A percentile compares a stretch with the other conserved stretches of the same genome.
These are phyloP conservation scores for Tetragonia tetragonoides DNA, from an alignment of 148 eudicot genomes.

Conservation along the genomic window DNA sequence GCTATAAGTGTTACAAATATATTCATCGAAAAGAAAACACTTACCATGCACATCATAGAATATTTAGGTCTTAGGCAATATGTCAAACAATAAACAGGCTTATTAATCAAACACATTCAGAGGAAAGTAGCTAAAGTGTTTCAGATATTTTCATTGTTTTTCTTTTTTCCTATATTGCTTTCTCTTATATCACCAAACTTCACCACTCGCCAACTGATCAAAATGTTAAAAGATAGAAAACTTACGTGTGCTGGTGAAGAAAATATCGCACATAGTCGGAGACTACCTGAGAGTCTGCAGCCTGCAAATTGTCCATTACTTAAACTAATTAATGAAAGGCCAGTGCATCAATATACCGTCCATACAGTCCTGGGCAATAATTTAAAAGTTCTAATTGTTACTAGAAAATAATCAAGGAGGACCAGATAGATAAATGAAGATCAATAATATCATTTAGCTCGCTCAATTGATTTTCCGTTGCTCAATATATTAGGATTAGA, in stretches of 20 bases:
- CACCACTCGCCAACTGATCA: neutral
- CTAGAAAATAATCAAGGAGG: neutral
- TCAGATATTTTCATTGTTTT: too few relatives aligned
- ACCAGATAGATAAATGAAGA: neutral
- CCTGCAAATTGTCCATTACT: conserved; percentile 46
- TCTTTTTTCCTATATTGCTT: too few relatives aligned
- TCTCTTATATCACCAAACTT: neutral
- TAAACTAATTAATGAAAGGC: neutral
- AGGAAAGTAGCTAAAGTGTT: too few relatives aligned
- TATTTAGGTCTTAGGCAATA: too few relatives aligned
- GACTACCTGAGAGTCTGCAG: conserved; percentile 92
- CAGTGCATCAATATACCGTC: neutral
- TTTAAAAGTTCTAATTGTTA: neutral
- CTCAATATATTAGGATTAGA: neutral
- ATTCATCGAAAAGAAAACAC: neutral
- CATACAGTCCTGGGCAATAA: neutral
- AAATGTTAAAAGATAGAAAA: conserved; percentile 13
- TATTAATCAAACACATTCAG: too few relatives aligned
- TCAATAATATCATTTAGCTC: neutral
- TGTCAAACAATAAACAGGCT: too few relatives aligned
- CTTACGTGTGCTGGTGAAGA: conserved; percentile 99
- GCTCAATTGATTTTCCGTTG: neutral
- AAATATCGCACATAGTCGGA: conserved; percentile 94
- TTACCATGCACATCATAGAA: neutral
- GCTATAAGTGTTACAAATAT: too few relatives aligned